Percentiles rank a stretch among this genome's conserved stretches.
Conservation (phyloP, 768 basidiomycete genomes). For the Boletus subparvulus region DNA sequence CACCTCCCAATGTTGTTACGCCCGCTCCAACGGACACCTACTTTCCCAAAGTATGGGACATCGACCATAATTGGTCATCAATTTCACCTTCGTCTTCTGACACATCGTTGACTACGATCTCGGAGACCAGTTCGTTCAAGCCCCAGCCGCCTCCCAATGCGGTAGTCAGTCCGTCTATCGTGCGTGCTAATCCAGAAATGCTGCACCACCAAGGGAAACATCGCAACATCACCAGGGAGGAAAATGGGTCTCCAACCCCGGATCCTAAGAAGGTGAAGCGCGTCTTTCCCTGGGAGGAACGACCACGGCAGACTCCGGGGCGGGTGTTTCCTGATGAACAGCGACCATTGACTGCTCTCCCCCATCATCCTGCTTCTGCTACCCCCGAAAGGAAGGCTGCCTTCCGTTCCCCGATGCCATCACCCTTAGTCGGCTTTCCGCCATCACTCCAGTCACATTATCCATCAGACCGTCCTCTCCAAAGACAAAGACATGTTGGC, state of each 20-base stretch:
- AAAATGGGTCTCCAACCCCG: constrained; percentile 52
- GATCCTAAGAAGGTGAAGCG: constrained; percentile 70
- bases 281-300: constrained; percentile 95
- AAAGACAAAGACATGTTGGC: constrained; percentile 69
- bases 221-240: constrained; percentile 52
- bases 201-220: constrained; percentile 75
- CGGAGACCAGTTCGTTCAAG: constrained; percentile 16
- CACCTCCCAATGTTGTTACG: constrained; percentile 68
- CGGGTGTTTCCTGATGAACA: constrained; percentile 75
- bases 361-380: constrained; percentile 35
- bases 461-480: constrained; percentile 82
- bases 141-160: constrained; percentile 25
- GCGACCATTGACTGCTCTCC: constrained; percentile 40
- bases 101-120: constrained; percentile 23
- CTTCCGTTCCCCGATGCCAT: constrained; percentile 31
- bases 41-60: constrained; percentile 88
- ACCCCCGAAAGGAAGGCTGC: constrained; percentile 24
- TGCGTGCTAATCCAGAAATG: constrained; percentile 62
- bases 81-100: constrained; percentile 34
- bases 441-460: constrained; percentile 65
- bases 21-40: constrained; percentile 66
- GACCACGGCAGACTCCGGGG: constrained; percentile 60
- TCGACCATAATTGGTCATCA: constrained; percentile 38
- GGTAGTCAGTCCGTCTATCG: constrained; percentile 62
- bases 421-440: constrained; percentile 48